A percentile compares a stretch with the other conserved stretches of the same genome.
Evolutionary conservation across 2,329 filamentous ascomycete species (phyloP).

Genomic region (Microsporum audouinii): DNA sequence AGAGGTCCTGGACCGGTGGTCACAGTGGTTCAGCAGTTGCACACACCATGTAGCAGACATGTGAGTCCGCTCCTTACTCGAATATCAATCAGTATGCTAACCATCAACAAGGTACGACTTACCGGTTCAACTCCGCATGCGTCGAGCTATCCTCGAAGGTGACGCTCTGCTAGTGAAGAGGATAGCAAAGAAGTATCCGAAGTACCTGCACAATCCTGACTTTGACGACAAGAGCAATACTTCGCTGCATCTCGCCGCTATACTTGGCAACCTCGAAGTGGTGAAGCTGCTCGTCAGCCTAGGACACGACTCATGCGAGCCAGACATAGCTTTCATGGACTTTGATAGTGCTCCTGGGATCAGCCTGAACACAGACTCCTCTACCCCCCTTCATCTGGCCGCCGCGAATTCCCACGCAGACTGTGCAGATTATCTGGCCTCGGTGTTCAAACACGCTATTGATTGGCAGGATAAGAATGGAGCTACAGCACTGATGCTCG

Average conservation of each 20-base stretch:
- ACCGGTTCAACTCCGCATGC: constrained; percentile 56
- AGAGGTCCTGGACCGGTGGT: too few relatives aligned
- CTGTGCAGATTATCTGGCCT: constrained; percentile 59
- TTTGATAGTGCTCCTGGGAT: constrained; percentile 39
- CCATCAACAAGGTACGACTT: constrained; percentile 16
- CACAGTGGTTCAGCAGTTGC: neutral
- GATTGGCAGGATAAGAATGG: constrained; percentile 55
- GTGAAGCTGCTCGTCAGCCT: constrained; percentile 58
- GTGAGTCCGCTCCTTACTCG: constrained; percentile 2
- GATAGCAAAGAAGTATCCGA: constrained; percentile 62
- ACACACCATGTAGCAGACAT: constrained; percentile 8
- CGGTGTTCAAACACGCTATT: constrained; percentile 52
- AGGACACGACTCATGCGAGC: constrained; percentile 56
- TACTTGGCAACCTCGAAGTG: constrained; percentile 58
- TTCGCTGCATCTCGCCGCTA: constrained; percentile 68
- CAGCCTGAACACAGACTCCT: constrained; percentile 64
- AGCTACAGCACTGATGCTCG: constrained; percentile 40
- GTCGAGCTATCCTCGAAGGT: constrained; percentile 68
- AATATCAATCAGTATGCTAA: neutral
- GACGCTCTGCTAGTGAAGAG: constrained; percentile 62
- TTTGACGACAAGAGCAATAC: constrained; percentile 66
- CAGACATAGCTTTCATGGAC: constrained; percentile 18
- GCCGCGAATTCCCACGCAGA: constrained; percentile 58
- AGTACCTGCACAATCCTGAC: constrained; percentile 68
- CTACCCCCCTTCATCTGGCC: constrained; percentile 74